Percentiles rank a stretch among this genome's conserved stretches.
Evolutionary conservation across 768 basidiomycete genomes (phyloP).

Genomic region (Pleurotus citrinopileatus): DNA sequence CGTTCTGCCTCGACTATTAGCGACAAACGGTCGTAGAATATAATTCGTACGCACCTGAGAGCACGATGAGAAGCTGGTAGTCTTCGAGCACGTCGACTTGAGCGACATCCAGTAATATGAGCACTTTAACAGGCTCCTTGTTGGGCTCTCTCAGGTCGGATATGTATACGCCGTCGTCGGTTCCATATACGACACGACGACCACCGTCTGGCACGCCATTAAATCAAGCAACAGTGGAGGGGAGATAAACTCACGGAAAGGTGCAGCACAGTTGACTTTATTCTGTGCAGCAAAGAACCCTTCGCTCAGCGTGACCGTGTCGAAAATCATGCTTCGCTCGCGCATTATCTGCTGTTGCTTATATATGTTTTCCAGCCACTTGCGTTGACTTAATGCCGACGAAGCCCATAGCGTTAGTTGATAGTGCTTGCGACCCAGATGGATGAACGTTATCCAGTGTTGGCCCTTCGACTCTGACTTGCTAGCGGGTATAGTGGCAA

Average conservation of each 20-base stretch:
- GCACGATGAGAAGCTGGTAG: slow-evolving; percentile 92
- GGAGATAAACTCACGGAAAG: slow-evolving; percentile 62
- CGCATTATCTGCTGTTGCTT: slow-evolving; percentile 86
- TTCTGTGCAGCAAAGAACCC: slow-evolving; percentile 85
- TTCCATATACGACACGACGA: slow-evolving; percentile 89
- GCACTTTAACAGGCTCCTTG: slow-evolving; percentile 85
- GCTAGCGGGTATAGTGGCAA: slow-evolving; percentile 27
- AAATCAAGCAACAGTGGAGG: background rate
- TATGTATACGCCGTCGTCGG: slow-evolving; percentile 95
- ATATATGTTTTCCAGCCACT: slow-evolving; percentile 91
- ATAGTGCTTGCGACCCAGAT: slow-evolving; percentile 92
- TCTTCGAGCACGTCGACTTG: slow-evolving; percentile 98
- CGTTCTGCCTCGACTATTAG: slow-evolving; percentile 55
- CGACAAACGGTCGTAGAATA: background rate
- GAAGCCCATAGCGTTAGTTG: slow-evolving; percentile 89
- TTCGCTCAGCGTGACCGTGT: slow-evolving; percentile 80
- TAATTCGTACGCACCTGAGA: slow-evolving; percentile 67
- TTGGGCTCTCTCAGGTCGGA: slow-evolving; percentile 78
- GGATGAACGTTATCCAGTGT: slow-evolving; percentile 89
- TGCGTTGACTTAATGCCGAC: slow-evolving; percentile 79
- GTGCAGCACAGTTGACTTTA: slow-evolving; percentile 90
- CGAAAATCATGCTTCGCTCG: slow-evolving; percentile 84
- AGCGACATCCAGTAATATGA: slow-evolving; percentile 83
- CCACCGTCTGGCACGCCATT: slow-evolving; percentile 69
- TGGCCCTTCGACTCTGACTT: slow-evolving; percentile 75